Base-by-base conservation (phyloP, 1,284 basidiomycete genomes). In the Leccinum pachyderme region DNA sequence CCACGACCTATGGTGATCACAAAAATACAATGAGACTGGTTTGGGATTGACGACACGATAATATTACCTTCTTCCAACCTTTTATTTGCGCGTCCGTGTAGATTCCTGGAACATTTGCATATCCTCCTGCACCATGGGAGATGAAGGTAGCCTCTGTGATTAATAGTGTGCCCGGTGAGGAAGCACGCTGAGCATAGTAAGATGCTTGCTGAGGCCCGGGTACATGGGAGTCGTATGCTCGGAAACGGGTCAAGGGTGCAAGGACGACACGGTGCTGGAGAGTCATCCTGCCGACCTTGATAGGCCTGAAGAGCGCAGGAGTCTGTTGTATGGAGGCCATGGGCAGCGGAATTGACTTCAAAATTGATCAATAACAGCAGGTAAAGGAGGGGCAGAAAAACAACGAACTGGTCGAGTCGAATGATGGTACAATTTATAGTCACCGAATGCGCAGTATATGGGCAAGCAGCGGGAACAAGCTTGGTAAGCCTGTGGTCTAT, bases 211-310 rank as follows among this genome's bases (percentile, higher is more conserved):
- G 37, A 18, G n/a, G 37, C 37, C 37, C 37, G 15, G 37, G 37
- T 18, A 39, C 4, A 2, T 39, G 37, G 5, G 37, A 48, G 0
- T 55, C 52, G 27, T 63, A 29, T 0, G 67, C 70, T 18, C 73
- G 64, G 58, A 65, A 58, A 24, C 73, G 68, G 3, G 73, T 75
- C 41, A 75, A 54, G 3, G 73, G 72, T 0, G 73, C 71, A 27
- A 73, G 60, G 6, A 64, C 65, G 29, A 74, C 53, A 2, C 73
- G 67, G 54, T 74, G 65, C 41, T 47, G 59, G 32, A 77, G 66
- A 2, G 63, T 49, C 5, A 72, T 37, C 8, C 53, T 29, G 18
- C 75, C 74, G 25, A 76, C 61, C 46, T 49, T 37, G 35, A 18
- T 37, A 9, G 35, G 35, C 35, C 35, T 37, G 35, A 37, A 37